A percentile compares a stretch with the other conserved stretches of the same genome.
Evolutionary conservation across 176 grass and related monocot genomes (phyloP).

Genomic region (Miscanthus lutarioriparius): DNA sequence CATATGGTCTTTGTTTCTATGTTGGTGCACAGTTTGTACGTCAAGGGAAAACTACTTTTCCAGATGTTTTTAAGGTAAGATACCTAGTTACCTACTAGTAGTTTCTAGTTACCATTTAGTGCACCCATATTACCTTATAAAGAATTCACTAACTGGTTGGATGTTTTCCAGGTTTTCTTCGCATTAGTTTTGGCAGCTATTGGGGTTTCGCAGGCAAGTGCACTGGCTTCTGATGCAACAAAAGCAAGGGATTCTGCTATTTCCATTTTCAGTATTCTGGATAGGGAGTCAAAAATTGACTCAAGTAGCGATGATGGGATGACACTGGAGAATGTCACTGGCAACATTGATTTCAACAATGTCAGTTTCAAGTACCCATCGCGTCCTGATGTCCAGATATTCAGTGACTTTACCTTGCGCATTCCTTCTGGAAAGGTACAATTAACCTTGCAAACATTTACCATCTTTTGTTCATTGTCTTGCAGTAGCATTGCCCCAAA

Average conservation of each 20-base stretch:
- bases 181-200: conserved; percentile 48
- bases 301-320: conserved; percentile 38
- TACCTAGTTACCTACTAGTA: background rate
- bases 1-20: conserved; percentile 58
- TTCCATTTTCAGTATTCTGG: conserved; percentile 68
- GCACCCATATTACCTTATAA: background rate
- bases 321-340: conserved; percentile 37
- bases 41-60: conserved; percentile 49
- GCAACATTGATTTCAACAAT: conserved; percentile 53
- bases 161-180: conserved; percentile 55
- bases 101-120: background rate
- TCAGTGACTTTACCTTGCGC: conserved; percentile 52
- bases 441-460: background rate
- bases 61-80: conserved; percentile 57
- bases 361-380: conserved; percentile 68
- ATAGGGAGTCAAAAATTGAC: conserved; percentile 62
- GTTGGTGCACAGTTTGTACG: conserved; percentile 52
- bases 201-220: conserved; percentile 48
- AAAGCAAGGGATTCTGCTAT: conserved; percentile 60
- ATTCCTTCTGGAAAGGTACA: conserved; percentile 68
- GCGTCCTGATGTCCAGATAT: conserved; percentile 61
- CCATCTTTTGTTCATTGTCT: background rate
- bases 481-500: background rate
- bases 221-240: conserved; percentile 44
- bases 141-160: conserved; percentile 14